These are phyloP conservation scores for Nakazawaea peltata DNA, from an alignment of 805 yeast species.

Conservation along the genomic window DNA sequence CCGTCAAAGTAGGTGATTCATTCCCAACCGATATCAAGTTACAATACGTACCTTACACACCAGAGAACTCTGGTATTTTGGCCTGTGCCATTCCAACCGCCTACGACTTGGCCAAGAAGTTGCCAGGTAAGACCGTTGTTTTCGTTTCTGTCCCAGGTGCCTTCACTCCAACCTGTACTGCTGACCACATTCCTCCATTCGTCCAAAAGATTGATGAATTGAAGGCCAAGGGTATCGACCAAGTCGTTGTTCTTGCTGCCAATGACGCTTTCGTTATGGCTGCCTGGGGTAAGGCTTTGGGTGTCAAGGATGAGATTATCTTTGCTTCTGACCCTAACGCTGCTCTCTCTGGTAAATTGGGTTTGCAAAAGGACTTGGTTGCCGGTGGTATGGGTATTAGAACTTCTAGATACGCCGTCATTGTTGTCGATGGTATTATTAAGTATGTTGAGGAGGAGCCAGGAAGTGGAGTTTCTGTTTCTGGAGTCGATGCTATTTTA, in stretches of 20 bases:
- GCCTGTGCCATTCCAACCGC: conserved; percentile 31
- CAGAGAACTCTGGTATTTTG: conserved; percentile 25
- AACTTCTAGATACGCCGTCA: conserved; percentile 64
- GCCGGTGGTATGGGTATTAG: conserved; percentile 48
- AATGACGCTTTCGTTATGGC: conserved; percentile 33
- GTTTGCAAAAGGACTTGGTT: conserved; percentile 46
- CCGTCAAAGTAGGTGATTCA: conserved; percentile 13
- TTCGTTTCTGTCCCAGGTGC: conserved; percentile 68
- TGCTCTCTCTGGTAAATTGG: conserved; percentile 49
- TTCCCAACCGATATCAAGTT: conserved; percentile 24
- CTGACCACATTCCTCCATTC: conserved; percentile 33
- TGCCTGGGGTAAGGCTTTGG: conserved; percentile 42
- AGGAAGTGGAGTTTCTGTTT: conserved; percentile 33
- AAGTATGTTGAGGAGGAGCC: conserved; percentile 34
- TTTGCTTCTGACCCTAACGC: conserved; percentile 66
- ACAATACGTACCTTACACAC: conserved; percentile 33
- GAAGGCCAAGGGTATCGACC: conserved; percentile 30
- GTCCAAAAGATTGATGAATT: conserved; percentile 25
- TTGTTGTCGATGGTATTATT: conserved; percentile 39
- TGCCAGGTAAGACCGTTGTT: conserved; percentile 31
- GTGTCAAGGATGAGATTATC: conserved; percentile 31
- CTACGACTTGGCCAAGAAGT: conserved; percentile 25
- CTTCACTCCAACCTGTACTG: conserved; percentile 74
- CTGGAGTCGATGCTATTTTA: conserved; percentile 36
- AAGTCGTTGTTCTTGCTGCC: conserved; percentile 28